Conservation (phyloP, 179 eudicot genomes). For the Silene coronaria region DNA sequence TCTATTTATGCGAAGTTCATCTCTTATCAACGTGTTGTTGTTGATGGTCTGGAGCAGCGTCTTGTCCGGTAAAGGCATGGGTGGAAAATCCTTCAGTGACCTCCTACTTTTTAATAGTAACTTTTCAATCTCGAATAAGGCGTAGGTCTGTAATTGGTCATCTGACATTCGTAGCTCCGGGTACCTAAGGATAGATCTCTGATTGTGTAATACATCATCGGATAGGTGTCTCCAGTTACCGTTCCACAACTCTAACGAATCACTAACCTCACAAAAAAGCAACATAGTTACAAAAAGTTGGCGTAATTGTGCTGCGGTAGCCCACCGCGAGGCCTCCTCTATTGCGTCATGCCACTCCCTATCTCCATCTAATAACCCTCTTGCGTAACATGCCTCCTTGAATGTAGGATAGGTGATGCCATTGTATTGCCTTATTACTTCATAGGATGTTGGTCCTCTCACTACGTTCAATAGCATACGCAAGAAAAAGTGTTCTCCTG, state of each 20-base stretch:
- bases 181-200: neutral
- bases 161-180: neutral
- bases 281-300: neutral
- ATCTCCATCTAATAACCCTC: neutral
- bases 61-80: too few relatives aligned
- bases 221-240: neutral
- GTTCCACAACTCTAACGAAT: neutral
- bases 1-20: too few relatives aligned
- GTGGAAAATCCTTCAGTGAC: neutral
- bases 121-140: neutral
- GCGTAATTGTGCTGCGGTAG: neutral
- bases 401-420: conserved; percentile 13
- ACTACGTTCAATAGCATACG: too few relatives aligned
- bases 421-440: too few relatives aligned
- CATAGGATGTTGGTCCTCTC: too few relatives aligned
- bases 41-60: too few relatives aligned
- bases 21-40: too few relatives aligned
- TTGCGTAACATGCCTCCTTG: neutral
- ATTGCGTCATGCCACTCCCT: neutral
- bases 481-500: too few relatives aligned
- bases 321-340: neutral
- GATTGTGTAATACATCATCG: neutral
- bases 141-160: neutral
- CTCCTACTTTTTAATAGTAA: neutral
- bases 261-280: neutral